Evolutionary conservation across 2,329 filamentous ascomycete genomes (phyloP).

Genomic region (Cladorrhinum sp.): DNA sequence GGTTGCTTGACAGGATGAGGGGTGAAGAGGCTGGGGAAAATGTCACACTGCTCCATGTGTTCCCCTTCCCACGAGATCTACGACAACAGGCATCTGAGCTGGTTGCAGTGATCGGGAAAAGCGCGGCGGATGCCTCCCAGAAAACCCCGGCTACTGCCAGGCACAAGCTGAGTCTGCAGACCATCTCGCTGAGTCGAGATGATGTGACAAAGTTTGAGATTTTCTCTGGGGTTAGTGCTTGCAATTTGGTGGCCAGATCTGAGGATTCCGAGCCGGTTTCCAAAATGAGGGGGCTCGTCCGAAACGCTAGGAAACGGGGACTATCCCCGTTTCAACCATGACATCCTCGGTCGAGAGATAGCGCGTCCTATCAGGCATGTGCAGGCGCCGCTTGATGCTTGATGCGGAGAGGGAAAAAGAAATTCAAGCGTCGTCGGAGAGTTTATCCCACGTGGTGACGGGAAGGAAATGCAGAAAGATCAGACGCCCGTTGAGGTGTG

Average conservation of each 20-base stretch:
- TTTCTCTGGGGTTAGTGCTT: too few species aligned
- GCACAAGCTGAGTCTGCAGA: neutral
- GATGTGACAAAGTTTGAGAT: neutral
- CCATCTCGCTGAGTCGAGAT: neutral
- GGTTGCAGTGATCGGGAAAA: too few species aligned
- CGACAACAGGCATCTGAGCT: neutral
- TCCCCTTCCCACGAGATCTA: neutral
- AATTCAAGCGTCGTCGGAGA: neutral
- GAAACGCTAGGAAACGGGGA: neutral
- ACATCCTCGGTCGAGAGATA: neutral
- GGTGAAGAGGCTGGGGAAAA: neutral
- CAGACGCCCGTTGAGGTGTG: neutral
- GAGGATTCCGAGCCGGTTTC: neutral
- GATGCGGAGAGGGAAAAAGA: neutral
- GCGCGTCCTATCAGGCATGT: neutral
- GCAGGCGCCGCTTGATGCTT: neutral
- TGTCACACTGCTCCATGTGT: neutral
- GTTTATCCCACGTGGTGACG: neutral
- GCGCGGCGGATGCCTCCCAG: too few species aligned
- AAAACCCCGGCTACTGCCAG: neutral
- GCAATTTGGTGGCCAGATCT: too few species aligned
- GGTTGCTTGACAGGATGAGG: neutral
- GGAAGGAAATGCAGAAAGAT: neutral
- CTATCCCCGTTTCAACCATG: neutral
- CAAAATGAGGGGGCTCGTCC: neutral